phyloP scores from a whole-genome alignment of 164 flowering plant species.

The Magnolia changhungtana region DNA sequence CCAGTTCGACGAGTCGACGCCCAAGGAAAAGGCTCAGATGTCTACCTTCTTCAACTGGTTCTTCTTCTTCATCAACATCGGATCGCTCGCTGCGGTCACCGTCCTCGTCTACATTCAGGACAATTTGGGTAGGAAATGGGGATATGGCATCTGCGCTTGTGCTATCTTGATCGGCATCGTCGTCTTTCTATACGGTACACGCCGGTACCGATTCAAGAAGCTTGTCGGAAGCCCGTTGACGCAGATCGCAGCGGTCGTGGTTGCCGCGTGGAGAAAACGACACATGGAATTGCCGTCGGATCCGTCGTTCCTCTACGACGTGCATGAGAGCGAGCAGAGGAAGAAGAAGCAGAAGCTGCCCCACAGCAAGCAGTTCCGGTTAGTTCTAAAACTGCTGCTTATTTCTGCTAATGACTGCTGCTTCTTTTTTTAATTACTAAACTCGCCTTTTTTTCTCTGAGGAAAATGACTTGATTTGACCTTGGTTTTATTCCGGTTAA shows the following conservation, averaged over 20 bases:
- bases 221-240: constrained; percentile 85
- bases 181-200: constrained; percentile 65
- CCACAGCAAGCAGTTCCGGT: constrained; percentile 80
- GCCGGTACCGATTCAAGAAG: constrained; percentile 80
- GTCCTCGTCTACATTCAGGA: constrained; percentile 86
- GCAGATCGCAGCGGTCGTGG: constrained; percentile 62
- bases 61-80: constrained; percentile 86
- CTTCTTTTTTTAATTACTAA: too few relatives aligned
- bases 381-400: constrained; percentile 14
- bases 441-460: background rate
- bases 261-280: constrained; percentile 72
- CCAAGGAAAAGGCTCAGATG: constrained; percentile 52
- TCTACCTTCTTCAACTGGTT: constrained; percentile 83
- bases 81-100: constrained; percentile 77
- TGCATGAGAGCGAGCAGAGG: constrained; percentile 12
- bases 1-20: constrained; percentile 76
- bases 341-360: constrained; percentile 68
- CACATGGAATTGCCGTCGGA: constrained; percentile 61
- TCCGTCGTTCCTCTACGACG: constrained; percentile 46
- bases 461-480: background rate
- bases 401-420: background rate
- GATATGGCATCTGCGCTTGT: constrained; percentile 74
- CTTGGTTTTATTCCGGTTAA: background rate
- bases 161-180: constrained; percentile 49
- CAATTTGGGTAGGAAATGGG: constrained; percentile 76